Conservation (phyloP, 805 yeast genomes). For the Candida dajiaensis region DNA sequence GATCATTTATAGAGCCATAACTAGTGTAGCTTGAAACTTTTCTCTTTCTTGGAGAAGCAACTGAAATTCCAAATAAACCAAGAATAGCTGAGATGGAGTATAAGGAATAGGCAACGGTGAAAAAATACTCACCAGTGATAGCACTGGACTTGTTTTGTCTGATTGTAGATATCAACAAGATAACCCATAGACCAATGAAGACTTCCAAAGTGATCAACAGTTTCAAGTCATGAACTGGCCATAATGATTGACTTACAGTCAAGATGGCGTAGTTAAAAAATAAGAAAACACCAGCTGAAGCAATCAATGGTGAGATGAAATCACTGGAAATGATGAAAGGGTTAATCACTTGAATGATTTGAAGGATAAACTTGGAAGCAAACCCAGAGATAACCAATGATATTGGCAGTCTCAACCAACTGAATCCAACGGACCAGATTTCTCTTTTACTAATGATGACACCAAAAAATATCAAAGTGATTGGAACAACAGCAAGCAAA, state of each 20-base stretch:
- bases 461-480: slow-evolving; percentile 41
- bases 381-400: slow-evolving; percentile 42
- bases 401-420: slow-evolving; percentile 54
- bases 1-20: slow-evolving; percentile 12
- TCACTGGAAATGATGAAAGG: slow-evolving; percentile 48
- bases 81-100: slow-evolving; percentile 42
- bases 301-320: slow-evolving; percentile 42
- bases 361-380: slow-evolving; percentile 30
- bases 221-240: slow-evolving; percentile 55
- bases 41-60: slow-evolving; percentile 23
- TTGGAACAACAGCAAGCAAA: slow-evolving; percentile 49
- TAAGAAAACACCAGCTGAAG: slow-evolving; percentile 41
- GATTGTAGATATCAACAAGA: slow-evolving; percentile 45
- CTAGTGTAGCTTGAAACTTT: background rate
- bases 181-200: slow-evolving; percentile 51
- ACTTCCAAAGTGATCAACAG: slow-evolving; percentile 50
- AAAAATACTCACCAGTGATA: slow-evolving; percentile 42
- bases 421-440: slow-evolving; percentile 43
- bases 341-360: slow-evolving; percentile 37
- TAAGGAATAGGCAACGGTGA: slow-evolving; percentile 40
- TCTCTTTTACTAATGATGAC: slow-evolving; percentile 40
- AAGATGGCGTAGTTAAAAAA: slow-evolving; percentile 52
- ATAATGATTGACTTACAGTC: slow-evolving; percentile 29
- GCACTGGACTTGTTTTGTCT: slow-evolving; percentile 37
- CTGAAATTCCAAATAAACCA: slow-evolving; percentile 41